These are phyloP conservation scores for Aspergillus novoparasiticus DNA, from an alignment of 2,329 filamentous ascomycete genomes.

Conservation along the genomic window DNA sequence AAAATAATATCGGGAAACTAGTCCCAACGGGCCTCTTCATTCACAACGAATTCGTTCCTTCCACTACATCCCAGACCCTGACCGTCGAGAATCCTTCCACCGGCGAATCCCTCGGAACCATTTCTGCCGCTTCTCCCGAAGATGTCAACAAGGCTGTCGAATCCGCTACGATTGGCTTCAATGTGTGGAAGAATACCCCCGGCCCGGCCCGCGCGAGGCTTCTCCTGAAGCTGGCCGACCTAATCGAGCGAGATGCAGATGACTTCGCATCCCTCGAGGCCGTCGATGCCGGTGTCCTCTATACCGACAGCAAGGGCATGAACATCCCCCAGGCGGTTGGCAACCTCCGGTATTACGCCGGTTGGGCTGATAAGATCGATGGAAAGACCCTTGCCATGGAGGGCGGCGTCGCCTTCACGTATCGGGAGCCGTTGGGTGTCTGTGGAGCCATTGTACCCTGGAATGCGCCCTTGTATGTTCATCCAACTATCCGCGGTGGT, in stretches of 20 bases:
- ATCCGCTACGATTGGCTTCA: slow-evolving; percentile 24
- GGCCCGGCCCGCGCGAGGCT: slow-evolving; percentile 21
- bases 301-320: slow-evolving; percentile 25
- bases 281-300: slow-evolving; percentile 28
- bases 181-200: slow-evolving; percentile 26
- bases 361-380: slow-evolving; percentile 34
- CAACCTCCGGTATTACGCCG: slow-evolving; percentile 31
- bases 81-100: slow-evolving; percentile 29
- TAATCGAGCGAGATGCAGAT: slow-evolving; percentile 31
- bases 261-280: slow-evolving; percentile 29
- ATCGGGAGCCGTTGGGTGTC: slow-evolving; percentile 31
- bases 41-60: slow-evolving; percentile 30
- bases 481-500: too few species aligned
- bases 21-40: slow-evolving; percentile 33
- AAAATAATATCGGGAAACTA: background rate
- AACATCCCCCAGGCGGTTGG: slow-evolving; percentile 27
- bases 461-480: slow-evolving; percentile 32
- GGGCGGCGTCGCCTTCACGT: slow-evolving; percentile 26
- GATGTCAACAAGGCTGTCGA: slow-evolving; percentile 29
- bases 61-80: slow-evolving; percentile 21
- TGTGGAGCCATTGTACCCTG: slow-evolving; percentile 35
- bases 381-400: slow-evolving; percentile 28
- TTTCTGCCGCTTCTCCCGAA: slow-evolving; percentile 26
- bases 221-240: slow-evolving; percentile 29
- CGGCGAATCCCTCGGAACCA: slow-evolving; percentile 21